Conservation (phyloP, 495 filamentous ascomycete genomes). For the Trypethelium eluteriae region DNA sequence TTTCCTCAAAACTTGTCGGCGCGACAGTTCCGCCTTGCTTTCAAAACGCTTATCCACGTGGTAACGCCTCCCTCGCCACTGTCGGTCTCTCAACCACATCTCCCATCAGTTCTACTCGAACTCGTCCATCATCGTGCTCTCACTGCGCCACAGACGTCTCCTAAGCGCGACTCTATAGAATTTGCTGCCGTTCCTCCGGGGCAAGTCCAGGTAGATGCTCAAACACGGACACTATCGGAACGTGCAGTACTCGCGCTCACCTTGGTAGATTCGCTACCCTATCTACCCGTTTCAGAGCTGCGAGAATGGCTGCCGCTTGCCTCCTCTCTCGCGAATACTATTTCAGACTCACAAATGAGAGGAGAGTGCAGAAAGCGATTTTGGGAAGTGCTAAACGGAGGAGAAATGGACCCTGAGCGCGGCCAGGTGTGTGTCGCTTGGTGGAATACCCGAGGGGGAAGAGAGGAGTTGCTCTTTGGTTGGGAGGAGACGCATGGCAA, state of each 20-base stretch:
- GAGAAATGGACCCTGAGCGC: slow-evolving; percentile 89
- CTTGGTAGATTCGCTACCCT: slow-evolving; percentile 73
- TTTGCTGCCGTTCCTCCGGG: slow-evolving; percentile 16
- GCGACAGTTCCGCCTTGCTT: slow-evolving; percentile 86
- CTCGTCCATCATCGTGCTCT: slow-evolving; percentile 63
- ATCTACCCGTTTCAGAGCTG: slow-evolving; percentile 58
- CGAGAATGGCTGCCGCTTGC: slow-evolving; percentile 70
- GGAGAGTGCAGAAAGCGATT: slow-evolving; percentile 63
- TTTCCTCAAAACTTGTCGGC: slow-evolving; percentile 79
- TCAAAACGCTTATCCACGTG: slow-evolving; percentile 80
- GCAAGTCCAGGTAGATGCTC: slow-evolving; percentile 22
- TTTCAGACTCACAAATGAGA: slow-evolving; percentile 55
- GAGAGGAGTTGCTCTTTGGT: slow-evolving; percentile 57
- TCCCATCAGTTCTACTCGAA: slow-evolving; percentile 74
- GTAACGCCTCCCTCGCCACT: slow-evolving; percentile 74
- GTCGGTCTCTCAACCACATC: slow-evolving; percentile 59
- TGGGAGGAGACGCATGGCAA: slow-evolving; percentile 24
- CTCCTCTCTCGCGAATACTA: slow-evolving; percentile 57
- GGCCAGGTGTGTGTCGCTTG: slow-evolving; percentile 74
- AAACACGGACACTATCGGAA: slow-evolving; percentile 54
- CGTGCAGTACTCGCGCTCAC: slow-evolving; percentile 73
- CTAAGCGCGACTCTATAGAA: slow-evolving; percentile 34
- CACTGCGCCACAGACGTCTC: slow-evolving; percentile 45
- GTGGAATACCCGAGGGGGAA: slow-evolving; percentile 70
- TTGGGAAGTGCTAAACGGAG: slow-evolving; percentile 74